A percentile compares a stretch with the other conserved stretches of the same genome.
These are phyloP conservation scores for Ammopiptanthus mongolicus DNA, from an alignment of 306 rosid species.

Conservation along the genomic window DNA sequence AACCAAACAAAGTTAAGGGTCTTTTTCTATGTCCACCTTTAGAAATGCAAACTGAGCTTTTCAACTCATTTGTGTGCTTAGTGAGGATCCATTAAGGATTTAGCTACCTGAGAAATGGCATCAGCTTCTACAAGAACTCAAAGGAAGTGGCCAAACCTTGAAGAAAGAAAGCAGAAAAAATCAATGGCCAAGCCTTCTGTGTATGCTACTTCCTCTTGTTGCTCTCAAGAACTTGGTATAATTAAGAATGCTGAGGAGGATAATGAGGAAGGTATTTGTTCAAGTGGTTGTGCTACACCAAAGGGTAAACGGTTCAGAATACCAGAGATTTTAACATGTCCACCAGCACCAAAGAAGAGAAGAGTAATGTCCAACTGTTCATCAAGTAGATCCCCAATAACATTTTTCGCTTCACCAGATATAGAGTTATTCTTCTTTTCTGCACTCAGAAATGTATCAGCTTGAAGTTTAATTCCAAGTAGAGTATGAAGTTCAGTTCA, in stretches of 20 bases:
- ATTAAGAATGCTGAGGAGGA: neutral
- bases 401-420: constrained; percentile 43
- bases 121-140: constrained; percentile 24
- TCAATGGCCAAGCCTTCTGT: constrained; percentile 11
- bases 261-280: neutral
- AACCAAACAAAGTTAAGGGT: constrained; percentile 9
- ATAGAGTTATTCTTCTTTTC: constrained; percentile 47
- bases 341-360: constrained; percentile 67
- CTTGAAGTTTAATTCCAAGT: neutral
- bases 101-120: constrained; percentile 18
- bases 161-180: constrained; percentile 13
- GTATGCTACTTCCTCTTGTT: neutral
- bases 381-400: constrained; percentile 16
- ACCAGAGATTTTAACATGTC: constrained; percentile 41
- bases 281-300: constrained; percentile 46
- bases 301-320: constrained; percentile 47
- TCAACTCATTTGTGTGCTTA: neutral
- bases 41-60: constrained; percentile 15
- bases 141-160: constrained; percentile 4
- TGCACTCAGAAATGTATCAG: constrained; percentile 31
- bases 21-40: constrained; percentile 15
- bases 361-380: constrained; percentile 26
- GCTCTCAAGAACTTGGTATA: neutral
- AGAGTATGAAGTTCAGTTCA: neutral
- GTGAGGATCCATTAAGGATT: neutral